A percentile compares a stretch with the other conserved stretches of the same genome.
These are phyloP conservation scores for Coelastrella sp. DNA, from an alignment of 139 green algal species.

Conservation along the genomic window DNA sequence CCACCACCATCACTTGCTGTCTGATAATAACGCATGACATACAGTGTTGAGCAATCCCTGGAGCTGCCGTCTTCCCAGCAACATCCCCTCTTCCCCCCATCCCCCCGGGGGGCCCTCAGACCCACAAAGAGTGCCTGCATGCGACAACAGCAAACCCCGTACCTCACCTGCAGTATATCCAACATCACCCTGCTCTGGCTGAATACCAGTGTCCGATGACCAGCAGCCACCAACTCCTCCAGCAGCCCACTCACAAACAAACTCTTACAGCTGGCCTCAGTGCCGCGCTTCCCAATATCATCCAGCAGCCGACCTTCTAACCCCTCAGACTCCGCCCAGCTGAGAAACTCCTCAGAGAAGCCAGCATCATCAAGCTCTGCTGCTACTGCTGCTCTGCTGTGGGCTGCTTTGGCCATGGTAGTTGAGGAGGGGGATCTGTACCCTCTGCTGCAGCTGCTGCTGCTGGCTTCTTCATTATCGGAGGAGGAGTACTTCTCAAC, in stretches of 20 bases:
- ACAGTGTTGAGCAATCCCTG: no score
- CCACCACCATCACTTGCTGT: no score
- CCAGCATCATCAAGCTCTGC: slow-evolving; percentile 24
- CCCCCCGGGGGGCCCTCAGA: no score
- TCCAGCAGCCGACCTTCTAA: slow-evolving; percentile 52
- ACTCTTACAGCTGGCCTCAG: slow-evolving; percentile 85
- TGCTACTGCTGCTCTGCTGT: not conserved
- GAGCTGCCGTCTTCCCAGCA: no score
- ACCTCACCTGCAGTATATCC: slow-evolving; percentile 85
- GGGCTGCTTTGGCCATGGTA: not conserved
- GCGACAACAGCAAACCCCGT: not conserved
- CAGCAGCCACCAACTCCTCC: slow-evolving; percentile 70
- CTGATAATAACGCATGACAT: no score
- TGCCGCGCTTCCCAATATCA: slow-evolving; percentile 48
- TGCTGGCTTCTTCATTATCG: not conserved
- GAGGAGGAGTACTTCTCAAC: not conserved
- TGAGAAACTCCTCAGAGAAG: slow-evolving; percentile 35
- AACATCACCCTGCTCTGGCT: slow-evolving; percentile 89
- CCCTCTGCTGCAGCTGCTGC: not conserved
- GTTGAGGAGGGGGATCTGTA: not conserved
- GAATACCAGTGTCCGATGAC: slow-evolving; percentile 94
- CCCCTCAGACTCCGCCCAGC: slow-evolving; percentile 38
- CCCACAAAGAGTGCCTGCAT: no score
- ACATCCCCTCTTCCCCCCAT: no score
- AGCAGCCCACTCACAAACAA: slow-evolving; percentile 84